Percentiles rank a stretch among this genome's conserved stretches.
Evolutionary conservation across 1,284 basidiomycete genomes (phyloP).

Genomic region (Puccinia triticina): DNA sequence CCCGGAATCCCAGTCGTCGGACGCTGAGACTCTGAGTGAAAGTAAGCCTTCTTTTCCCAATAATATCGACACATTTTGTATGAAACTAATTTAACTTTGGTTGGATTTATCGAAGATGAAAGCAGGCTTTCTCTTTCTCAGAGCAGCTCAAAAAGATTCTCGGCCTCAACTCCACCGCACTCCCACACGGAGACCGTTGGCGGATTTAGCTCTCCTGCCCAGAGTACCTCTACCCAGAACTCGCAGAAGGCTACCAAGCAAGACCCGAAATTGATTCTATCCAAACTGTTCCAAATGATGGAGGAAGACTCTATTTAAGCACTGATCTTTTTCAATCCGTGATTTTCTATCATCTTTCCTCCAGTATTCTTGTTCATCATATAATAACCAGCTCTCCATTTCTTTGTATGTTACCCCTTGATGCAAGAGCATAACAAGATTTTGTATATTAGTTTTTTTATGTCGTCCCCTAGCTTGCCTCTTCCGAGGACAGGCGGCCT

Average conservation of each 20-base stretch:
- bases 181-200: not conserved
- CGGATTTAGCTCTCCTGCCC: not conserved
- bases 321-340: not conserved
- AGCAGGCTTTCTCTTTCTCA: not conserved
- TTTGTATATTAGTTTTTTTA: not conserved
- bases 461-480: not conserved
- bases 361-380: not conserved
- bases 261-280: slow-evolving; percentile 8
- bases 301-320: slow-evolving; percentile 10
- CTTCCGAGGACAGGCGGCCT: no score
- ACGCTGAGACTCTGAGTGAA: not conserved
- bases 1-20: not conserved
- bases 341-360: not conserved
- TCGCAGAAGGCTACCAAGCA: not conserved
- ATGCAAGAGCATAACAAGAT: not conserved
- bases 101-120: not conserved
- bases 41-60: not conserved
- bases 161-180: not conserved
- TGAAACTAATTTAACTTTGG: not conserved
- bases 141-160: not conserved
- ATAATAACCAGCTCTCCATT: not conserved
- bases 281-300: not conserved
- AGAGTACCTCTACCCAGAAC: not conserved
- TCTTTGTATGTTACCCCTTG: not conserved
- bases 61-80: not conserved